Conservation (phyloP, 768 basidiomycete genomes). For the Tylopilus plumbeoviolaceoides region DNA sequence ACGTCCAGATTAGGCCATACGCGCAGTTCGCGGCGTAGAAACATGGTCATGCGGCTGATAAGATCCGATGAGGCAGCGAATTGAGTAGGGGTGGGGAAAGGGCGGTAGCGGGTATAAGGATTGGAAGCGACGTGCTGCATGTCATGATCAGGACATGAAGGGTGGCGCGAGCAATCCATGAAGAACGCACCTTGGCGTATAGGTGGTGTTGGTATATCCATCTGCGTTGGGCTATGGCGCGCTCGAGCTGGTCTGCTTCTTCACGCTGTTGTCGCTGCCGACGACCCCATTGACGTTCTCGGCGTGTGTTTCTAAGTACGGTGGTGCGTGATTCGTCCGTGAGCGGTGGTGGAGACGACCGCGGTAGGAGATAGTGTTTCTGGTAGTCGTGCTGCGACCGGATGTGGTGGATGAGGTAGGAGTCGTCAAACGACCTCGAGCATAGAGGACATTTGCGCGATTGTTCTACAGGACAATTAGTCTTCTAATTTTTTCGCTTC, state of each 20-base stretch:
- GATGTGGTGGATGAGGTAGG: conserved; percentile 73
- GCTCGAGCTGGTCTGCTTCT: conserved; percentile 67
- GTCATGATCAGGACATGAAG: conserved; percentile 2
- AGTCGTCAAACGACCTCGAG: conserved; percentile 58
- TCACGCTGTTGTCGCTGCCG: conserved; percentile 47
- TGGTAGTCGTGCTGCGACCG: conserved; percentile 77
- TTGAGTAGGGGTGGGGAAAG: conserved; percentile 82
- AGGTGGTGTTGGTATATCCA: conserved; percentile 79
- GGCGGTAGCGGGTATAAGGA: conserved; percentile 78
- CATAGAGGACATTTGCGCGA: conserved; percentile 79
- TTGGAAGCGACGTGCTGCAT: conserved; percentile 91
- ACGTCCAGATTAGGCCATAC: conserved; percentile 91
- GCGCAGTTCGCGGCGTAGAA: conserved; percentile 78
- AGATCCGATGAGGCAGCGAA: conserved; percentile 75
- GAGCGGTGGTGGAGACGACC: conserved; percentile 43
- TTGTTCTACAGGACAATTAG: conserved; percentile 45
- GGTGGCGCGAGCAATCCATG: neutral
- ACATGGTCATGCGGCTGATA: conserved; percentile 71
- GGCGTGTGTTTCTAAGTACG: conserved; percentile 29
- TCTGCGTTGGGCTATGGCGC: conserved; percentile 65
- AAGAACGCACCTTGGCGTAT: conserved; percentile 72
- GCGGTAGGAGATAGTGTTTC: conserved; percentile 68
- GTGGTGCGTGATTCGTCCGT: conserved; percentile 25
- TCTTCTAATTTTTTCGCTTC: neutral
- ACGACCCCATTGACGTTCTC: conserved; percentile 55